Evolutionary conservation across 2,329 filamentous ascomycete genomes (phyloP), one percentile per base, ranked within the genome.

Genomic region (Neospermospora avenae): DNA sequence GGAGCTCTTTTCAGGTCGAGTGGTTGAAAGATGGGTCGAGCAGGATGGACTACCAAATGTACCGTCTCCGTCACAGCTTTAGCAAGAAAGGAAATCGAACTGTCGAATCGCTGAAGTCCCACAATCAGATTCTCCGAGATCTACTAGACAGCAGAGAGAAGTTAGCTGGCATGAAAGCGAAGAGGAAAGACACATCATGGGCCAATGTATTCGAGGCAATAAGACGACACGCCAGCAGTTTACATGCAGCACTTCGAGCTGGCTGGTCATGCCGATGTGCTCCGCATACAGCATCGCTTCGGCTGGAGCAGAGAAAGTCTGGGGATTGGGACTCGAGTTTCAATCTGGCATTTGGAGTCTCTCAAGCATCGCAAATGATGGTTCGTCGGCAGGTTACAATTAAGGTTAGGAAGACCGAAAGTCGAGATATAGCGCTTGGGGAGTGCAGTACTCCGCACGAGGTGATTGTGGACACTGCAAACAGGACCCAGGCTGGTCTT

Each of bases 11-110:
- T 16, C 42, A 69, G 64, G 58, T 69, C 54, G 63, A 68, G 18
- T 70, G 67, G 67, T 63, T 63, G 24, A 53, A 57, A 2, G 58
- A 66, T 3, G 66, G 64, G 10, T 61, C 61, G 13, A 64, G 60
- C 20, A 52, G 34, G 48, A 69, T 66, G 65, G 56, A 69, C 22
- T 70, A 69, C 28, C 65, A 70, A 60, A 31, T 65, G 34, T 64
- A 67, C 31, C 60, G 66, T 49, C 65, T 70, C 18, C 59, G 61
- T 3, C 46, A 63, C 16, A 67, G 63, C 51, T 68, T 70, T 48
- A 67, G 63, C 45, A 66, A 69, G 37, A 64, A 62, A 52, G 65
- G 67, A 1, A 42, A 42, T 24, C 56, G 44, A 20, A 64, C 54
- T 28, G 20, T 70, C 6, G 48, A 59, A 16, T 44, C 49, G 3